Percentiles rank a stretch among this genome's conserved stretches.
Evolutionary conservation across 2,329 filamentous ascomycete species (phyloP).

Genomic region (Ophiostoma quercus): DNA sequence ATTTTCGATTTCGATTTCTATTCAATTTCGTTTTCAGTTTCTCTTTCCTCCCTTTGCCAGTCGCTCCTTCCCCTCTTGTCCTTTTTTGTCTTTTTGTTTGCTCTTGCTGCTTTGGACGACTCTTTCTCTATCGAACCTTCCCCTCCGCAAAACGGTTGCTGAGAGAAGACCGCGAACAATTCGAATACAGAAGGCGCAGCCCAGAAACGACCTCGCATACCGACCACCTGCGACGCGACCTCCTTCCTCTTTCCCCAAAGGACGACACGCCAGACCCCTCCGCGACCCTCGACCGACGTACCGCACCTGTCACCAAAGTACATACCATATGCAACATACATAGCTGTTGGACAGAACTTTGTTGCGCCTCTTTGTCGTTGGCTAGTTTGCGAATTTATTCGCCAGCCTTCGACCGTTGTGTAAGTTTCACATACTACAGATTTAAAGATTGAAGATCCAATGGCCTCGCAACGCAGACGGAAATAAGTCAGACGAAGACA

Average conservation of each 20-base stretch:
- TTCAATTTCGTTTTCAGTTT: neutral
- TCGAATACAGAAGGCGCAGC: neutral
- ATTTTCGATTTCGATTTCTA: neutral
- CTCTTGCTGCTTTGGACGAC: neutral
- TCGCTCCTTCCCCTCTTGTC: slow-evolving; percentile 16
- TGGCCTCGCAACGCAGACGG: neutral
- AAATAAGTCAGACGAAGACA: neutral
- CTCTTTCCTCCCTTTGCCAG: slow-evolving; percentile 19
- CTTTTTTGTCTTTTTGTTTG: neutral
- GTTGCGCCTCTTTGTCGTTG: slow-evolving; percentile 10
- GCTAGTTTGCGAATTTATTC: slow-evolving; percentile 25
- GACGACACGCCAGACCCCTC: slow-evolving; percentile 10
- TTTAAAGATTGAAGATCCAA: neutral
- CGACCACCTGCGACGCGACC: neutral
- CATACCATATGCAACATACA: neutral
- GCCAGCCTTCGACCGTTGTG: slow-evolving; percentile 20
- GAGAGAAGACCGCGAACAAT: neutral
- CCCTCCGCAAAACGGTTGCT: neutral
- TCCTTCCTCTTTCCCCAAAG: neutral
- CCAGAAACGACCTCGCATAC: neutral
- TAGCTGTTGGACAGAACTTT: too few relatives aligned
- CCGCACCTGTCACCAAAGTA: neutral
- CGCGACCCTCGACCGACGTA: neutral
- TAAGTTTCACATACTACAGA: slow-evolving; percentile 22
- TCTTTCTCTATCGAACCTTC: slow-evolving; percentile 1